Evolutionary conservation across 2,329 filamentous ascomycete genomes (phyloP).

Genomic region (Lachnellula arida): DNA sequence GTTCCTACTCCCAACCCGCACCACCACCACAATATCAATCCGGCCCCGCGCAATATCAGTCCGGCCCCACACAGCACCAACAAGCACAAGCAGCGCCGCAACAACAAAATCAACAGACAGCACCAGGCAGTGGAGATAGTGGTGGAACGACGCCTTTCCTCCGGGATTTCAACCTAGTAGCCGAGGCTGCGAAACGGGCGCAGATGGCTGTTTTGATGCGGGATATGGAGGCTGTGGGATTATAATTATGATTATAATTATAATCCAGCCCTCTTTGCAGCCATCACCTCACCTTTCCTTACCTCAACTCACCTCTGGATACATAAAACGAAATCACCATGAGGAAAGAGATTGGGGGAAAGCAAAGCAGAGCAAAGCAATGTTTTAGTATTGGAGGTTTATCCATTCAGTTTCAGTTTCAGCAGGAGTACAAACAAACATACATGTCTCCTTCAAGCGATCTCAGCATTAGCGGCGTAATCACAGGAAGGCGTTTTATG

Average conservation of each 20-base stretch:
- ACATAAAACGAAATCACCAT: too few relatives aligned
- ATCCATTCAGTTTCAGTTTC: too few relatives aligned
- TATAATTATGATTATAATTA: conserved; percentile 19
- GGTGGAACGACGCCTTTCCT: conserved; percentile 61
- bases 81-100: conserved; percentile 16
- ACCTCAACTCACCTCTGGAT: too few relatives aligned
- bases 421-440: too few relatives aligned
- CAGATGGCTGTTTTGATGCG: conserved; percentile 86
- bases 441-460: too few relatives aligned
- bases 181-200: conserved; percentile 88
- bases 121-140: neutral
- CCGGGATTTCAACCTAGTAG: conserved; percentile 77
- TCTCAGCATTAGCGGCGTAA: too few relatives aligned
- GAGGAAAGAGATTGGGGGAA: too few relatives aligned
- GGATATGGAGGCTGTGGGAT: conserved; percentile 61
- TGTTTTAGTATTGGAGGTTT: too few relatives aligned
- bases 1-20: conserved; percentile 17
- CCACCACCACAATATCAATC: neutral
- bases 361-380: too few relatives aligned
- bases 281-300: too few relatives aligned
- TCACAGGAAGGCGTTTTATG: too few relatives aligned
- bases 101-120: conserved; percentile 25
- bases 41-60: conserved; percentile 5
- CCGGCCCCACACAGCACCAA: conserved; percentile 17
- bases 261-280: neutral